These are phyloP conservation scores for Metschnikowia amazonensis DNA, from an alignment of 805 yeast species.

Conservation along the genomic window DNA sequence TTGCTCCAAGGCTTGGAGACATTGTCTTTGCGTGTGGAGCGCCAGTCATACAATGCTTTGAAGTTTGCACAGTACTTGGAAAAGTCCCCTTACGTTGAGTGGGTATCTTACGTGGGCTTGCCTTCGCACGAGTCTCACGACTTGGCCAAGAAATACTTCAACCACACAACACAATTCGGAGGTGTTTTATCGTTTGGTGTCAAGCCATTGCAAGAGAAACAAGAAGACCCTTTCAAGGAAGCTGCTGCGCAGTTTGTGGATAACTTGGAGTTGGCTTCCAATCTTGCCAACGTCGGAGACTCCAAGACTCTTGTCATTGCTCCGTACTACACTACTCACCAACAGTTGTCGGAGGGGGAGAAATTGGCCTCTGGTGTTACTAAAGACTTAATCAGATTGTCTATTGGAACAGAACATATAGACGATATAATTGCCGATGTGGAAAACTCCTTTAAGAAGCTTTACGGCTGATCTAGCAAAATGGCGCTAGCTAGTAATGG, in stretches of 20 bases:
- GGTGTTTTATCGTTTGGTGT: conserved; percentile 89
- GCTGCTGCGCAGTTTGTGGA: conserved; percentile 86
- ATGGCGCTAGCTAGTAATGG: neutral
- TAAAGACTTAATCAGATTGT: conserved; percentile 74
- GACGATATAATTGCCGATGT: conserved; percentile 23
- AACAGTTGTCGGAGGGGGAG: conserved; percentile 81
- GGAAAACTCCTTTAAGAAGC: conserved; percentile 74
- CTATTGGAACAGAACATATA: conserved; percentile 22
- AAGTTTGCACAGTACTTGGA: conserved; percentile 76
- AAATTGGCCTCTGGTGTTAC: conserved; percentile 82
- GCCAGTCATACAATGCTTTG: conserved; percentile 82
- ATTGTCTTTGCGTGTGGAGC: conserved; percentile 85
- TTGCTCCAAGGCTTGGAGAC: conserved; percentile 92
- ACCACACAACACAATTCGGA: conserved; percentile 57
- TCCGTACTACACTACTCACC: conserved; percentile 95
- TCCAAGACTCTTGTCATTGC: conserved; percentile 93
- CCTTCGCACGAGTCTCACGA: conserved; percentile 74
- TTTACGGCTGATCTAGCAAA: conserved; percentile 30
- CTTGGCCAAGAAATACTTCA: conserved; percentile 76
- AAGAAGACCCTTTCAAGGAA: conserved; percentile 61
- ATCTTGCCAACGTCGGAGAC: conserved; percentile 96
- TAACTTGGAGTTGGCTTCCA: conserved; percentile 76
- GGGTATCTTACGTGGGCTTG: conserved; percentile 94
- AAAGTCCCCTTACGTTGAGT: conserved; percentile 64
- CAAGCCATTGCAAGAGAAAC: conserved; percentile 47